phyloP scores from a whole-genome alignment of 75 land plant species.

The Adiantum capillusveneris region DNA sequence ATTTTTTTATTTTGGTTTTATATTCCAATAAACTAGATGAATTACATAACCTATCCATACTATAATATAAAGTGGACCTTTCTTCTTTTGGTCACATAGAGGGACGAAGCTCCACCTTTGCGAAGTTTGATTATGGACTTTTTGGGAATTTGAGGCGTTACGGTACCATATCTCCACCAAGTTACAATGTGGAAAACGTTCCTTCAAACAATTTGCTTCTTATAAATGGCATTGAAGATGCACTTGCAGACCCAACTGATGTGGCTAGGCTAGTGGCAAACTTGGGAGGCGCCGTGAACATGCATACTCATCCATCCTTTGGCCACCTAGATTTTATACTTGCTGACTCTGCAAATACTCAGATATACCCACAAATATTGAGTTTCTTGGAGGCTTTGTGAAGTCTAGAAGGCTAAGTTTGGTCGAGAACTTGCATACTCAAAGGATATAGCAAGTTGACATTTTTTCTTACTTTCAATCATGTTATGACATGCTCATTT shows the following conservation, averaged over 20 bases:
- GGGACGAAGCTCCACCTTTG: conserved; percentile 2
- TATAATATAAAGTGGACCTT: not conserved
- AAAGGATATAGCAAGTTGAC: no score
- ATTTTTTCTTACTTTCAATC: no score
- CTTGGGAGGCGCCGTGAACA: not conserved
- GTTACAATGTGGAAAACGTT: not conserved
- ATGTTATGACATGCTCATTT: no score
- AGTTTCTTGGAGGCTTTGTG: not conserved
- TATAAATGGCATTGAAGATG: conserved; percentile 8
- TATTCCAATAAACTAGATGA: not conserved
- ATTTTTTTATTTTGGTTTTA: not conserved
- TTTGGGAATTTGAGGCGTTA: conserved; percentile 4
- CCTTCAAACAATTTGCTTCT: not conserved
- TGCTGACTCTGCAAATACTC: conserved; percentile 1
- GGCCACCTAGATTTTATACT: conserved; percentile 3
- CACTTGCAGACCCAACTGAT: conserved; percentile 7
- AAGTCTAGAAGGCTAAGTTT: no score
- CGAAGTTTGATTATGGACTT: conserved; percentile 10
- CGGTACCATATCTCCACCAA: not conserved
- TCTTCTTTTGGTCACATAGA: not conserved
- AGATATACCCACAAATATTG: not conserved
- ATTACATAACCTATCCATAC: not conserved
- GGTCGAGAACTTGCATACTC: no score
- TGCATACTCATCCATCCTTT: not conserved
- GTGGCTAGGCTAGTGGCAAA: conserved; percentile 3